Conservation (phyloP, 805 yeast genomes). For the Priceomyces haplophilus region DNA sequence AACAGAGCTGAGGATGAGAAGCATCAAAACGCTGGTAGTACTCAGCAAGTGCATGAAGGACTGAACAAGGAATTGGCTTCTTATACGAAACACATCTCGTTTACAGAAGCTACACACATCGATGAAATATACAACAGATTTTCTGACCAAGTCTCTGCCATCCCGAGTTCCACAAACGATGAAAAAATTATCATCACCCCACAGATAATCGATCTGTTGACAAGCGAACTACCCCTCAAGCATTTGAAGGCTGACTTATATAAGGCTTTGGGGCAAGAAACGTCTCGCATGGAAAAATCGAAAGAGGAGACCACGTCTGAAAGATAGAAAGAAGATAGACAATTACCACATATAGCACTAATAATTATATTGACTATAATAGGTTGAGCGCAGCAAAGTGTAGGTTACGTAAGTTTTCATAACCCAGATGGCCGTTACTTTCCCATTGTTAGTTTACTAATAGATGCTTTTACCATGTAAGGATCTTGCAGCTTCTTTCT, state of each 20-base stretch:
- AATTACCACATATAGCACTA: not conserved
- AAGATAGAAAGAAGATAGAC: conserved; percentile 9
- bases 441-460: too few relatives aligned
- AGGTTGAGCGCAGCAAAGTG: too few relatives aligned
- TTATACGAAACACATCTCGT: conserved; percentile 23
- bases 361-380: not conserved
- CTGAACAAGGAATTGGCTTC: conserved; percentile 7
- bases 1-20: conserved; percentile 7
- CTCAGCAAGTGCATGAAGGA: not conserved
- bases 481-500: too few relatives aligned
- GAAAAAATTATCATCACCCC: conserved; percentile 45
- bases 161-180: conserved; percentile 14
- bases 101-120: conserved; percentile 12
- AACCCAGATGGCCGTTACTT: too few relatives aligned
- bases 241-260: conserved; percentile 43
- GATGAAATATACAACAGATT: conserved; percentile 18
- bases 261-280: conserved; percentile 57
- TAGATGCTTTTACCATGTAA: too few relatives aligned
- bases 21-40: too few relatives aligned
- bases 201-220: conserved; percentile 44
- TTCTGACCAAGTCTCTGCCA: conserved; percentile 9
- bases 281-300: conserved; percentile 18
- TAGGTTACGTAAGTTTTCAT: too few relatives aligned
- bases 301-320: conserved; percentile 6
- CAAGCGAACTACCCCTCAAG: conserved; percentile 43